Conservation (phyloP, 148 eudicot species). For the Camellia lanceoleosa region DNA sequence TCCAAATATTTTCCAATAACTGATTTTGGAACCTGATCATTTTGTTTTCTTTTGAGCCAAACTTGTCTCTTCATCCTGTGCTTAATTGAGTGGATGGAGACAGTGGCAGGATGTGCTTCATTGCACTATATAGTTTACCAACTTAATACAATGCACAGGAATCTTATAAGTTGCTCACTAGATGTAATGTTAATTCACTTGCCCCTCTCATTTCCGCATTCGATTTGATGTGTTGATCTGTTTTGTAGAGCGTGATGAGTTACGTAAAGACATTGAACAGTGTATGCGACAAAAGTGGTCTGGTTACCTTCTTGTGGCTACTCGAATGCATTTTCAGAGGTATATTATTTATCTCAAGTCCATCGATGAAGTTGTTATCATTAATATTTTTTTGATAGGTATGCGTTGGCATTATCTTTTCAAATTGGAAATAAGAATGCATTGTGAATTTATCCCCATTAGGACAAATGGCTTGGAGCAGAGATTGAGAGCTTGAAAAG, state of each 20-base stretch:
- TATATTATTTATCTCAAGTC: slow-evolving; percentile 21
- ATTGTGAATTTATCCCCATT: slow-evolving; percentile 28
- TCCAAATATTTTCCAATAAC: too few species aligned
- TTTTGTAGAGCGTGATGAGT: slow-evolving; percentile 73
- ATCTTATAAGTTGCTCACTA: background rate
- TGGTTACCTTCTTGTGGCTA: slow-evolving; percentile 67
- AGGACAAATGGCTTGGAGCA: slow-evolving; percentile 98
- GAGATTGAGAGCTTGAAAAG: slow-evolving; percentile 80
- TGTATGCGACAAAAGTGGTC: slow-evolving; percentile 97
- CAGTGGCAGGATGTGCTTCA: background rate
- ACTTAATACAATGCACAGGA: background rate
- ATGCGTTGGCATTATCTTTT: background rate
- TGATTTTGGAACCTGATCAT: too few species aligned
- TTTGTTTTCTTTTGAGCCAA: too few species aligned
- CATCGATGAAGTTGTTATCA: background rate
- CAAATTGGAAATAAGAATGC: slow-evolving; percentile 13
- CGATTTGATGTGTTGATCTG: slow-evolving; percentile 6
- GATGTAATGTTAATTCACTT: background rate
- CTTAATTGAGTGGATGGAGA: background rate
- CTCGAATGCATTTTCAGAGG: slow-evolving; percentile 91
- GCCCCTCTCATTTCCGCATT: background rate
- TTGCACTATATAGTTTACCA: background rate
- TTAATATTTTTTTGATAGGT: background rate
- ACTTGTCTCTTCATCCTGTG: slow-evolving; percentile 3
- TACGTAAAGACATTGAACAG: slow-evolving; percentile 91